A percentile compares a stretch with the other conserved stretches of the same genome.
Evolutionary conservation across 2,329 filamentous ascomycete species (phyloP).

Genomic region (Pseudogymnoascus sp.): DNA sequence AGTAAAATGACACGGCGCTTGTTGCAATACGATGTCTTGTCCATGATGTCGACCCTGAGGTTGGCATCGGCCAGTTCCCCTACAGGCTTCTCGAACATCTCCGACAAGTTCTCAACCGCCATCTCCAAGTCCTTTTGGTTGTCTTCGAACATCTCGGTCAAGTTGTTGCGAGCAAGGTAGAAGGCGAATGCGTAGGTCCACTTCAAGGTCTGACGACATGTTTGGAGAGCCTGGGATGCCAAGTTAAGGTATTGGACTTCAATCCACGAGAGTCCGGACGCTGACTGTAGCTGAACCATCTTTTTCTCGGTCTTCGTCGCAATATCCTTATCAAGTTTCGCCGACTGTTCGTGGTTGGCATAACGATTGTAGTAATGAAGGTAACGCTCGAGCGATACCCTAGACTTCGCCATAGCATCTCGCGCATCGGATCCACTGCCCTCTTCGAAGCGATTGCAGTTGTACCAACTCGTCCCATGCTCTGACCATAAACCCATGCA

Average conservation of each 20-base stretch:
- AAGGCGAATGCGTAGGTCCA: constrained; percentile 99
- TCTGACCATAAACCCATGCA: constrained; percentile 99
- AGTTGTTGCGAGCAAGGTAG: constrained; percentile 90
- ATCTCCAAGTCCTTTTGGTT: constrained; percentile 98
- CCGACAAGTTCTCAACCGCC: constrained; percentile 92
- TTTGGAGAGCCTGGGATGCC: constrained; percentile 86
- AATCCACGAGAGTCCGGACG: constrained; percentile 97
- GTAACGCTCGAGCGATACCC: constrained; percentile 89
- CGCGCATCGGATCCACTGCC: constrained; percentile 86
- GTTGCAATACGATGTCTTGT: constrained; percentile 96
- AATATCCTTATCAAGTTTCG: constrained; percentile 91
- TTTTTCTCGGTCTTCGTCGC: constrained; percentile 97
- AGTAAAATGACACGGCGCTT: constrained; percentile 83
- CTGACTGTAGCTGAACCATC: constrained; percentile 91
- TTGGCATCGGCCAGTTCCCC: constrained; percentile 75
- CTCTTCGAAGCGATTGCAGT: constrained; percentile 95
- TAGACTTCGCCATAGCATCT: constrained; percentile 83
- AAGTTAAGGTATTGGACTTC: constrained; percentile 95
- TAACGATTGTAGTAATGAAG: constrained; percentile 99
- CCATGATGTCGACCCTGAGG: constrained; percentile 95
- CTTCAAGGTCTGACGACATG: constrained; percentile 95
- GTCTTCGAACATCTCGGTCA: constrained; percentile 95
- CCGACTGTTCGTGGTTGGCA: constrained; percentile 96
- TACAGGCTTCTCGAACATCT: constrained; percentile 99
- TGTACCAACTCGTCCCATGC: constrained; percentile 98